Conservation (phyloP, 1,284 basidiomycete genomes). For the Pyrrhoderma lamaoense region DNA sequence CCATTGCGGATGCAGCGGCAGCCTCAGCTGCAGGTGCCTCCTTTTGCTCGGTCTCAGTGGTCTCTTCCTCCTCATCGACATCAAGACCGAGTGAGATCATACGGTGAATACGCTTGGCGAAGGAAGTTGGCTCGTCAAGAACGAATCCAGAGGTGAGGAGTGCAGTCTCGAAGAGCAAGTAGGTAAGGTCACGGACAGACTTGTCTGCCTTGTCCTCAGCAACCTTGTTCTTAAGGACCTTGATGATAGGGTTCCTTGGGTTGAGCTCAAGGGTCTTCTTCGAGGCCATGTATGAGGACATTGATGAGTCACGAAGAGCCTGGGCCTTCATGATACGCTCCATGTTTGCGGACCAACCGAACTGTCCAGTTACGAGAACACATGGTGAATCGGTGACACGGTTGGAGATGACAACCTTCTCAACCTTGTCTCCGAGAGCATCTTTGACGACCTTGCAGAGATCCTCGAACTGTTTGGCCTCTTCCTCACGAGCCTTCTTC, state of each 20-base stretch:
- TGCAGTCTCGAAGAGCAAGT: slow-evolving; percentile 94
- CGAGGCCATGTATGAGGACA: slow-evolving; percentile 98
- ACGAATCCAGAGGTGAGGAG: slow-evolving; percentile 93
- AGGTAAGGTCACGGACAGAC: slow-evolving; percentile 94
- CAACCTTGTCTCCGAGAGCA: slow-evolving; percentile 97
- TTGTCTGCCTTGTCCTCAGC: slow-evolving; percentile 97
- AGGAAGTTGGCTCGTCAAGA: slow-evolving; percentile 91
- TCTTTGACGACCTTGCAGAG: slow-evolving; percentile 97
- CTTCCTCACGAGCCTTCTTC: slow-evolving; percentile 88
- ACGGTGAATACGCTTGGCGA: slow-evolving; percentile 93
- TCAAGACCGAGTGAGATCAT: slow-evolving; percentile 91
- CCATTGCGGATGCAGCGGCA: slow-evolving; percentile 66
- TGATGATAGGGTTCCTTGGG: slow-evolving; percentile 90
- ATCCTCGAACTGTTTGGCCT: slow-evolving; percentile 79
- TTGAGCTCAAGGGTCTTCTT: slow-evolving; percentile 99
- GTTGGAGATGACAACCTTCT: slow-evolving; percentile 99
- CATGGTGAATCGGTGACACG: slow-evolving; percentile 95
- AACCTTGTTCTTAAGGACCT: slow-evolving; percentile 93
- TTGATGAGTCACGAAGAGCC: slow-evolving; percentile 95
- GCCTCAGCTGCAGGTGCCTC: slow-evolving; percentile 31
- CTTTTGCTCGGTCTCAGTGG: slow-evolving; percentile 19
- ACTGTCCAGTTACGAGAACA: slow-evolving; percentile 96
- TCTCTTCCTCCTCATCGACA: slow-evolving; percentile 64
- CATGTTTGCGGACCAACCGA: slow-evolving; percentile 99
- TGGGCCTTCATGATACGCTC: slow-evolving; percentile 99